These are phyloP conservation scores for Malassezia arunalokei DNA, from an alignment of 1,284 basidiomycete species.

Conservation along the genomic window DNA sequence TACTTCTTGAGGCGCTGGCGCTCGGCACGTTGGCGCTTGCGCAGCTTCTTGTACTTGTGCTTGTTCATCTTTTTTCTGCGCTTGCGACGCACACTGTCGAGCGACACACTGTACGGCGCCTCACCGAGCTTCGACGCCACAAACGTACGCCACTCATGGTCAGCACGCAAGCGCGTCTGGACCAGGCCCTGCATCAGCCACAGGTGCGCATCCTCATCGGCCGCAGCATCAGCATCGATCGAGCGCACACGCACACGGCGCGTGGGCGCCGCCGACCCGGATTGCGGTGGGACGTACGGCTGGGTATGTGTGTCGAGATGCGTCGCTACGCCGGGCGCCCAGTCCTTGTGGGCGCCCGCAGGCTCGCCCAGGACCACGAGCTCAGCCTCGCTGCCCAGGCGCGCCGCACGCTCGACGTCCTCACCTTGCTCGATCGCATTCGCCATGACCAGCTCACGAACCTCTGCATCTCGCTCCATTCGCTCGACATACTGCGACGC, in stretches of 20 bases:
- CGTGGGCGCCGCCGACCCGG: not conserved
- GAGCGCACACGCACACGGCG: not conserved
- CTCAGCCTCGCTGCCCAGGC: slow-evolving; percentile 40
- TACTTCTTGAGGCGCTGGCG: slow-evolving; percentile 38
- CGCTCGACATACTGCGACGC: slow-evolving; percentile 6
- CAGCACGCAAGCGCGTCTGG: slow-evolving; percentile 29
- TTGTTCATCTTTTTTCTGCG: slow-evolving; percentile 46
- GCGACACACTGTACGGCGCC: slow-evolving; percentile 17
- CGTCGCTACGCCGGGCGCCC: slow-evolving; percentile 39
- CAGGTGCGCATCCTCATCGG: slow-evolving; percentile 34
- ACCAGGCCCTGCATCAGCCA: slow-evolving; percentile 40
- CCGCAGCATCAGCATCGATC: slow-evolving; percentile 3
- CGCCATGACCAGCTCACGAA: slow-evolving; percentile 33
- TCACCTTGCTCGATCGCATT: slow-evolving; percentile 40
- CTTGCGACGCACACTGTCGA: slow-evolving; percentile 44
- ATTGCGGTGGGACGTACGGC: slow-evolving; percentile 31
- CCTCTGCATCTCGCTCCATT: slow-evolving; percentile 17
- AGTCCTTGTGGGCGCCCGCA: slow-evolving; percentile 28
- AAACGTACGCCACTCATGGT: slow-evolving; percentile 33
- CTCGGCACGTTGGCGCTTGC: slow-evolving; percentile 39
- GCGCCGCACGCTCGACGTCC: slow-evolving; percentile 29
- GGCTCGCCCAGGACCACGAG: slow-evolving; percentile 43
- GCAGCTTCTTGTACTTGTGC: slow-evolving; percentile 46
- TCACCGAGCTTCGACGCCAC: slow-evolving; percentile 28
- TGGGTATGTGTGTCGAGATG: slow-evolving; percentile 34